phyloP scores from a whole-genome alignment of 2,329 filamentous ascomycete species.

The Penicillium palitans region DNA sequence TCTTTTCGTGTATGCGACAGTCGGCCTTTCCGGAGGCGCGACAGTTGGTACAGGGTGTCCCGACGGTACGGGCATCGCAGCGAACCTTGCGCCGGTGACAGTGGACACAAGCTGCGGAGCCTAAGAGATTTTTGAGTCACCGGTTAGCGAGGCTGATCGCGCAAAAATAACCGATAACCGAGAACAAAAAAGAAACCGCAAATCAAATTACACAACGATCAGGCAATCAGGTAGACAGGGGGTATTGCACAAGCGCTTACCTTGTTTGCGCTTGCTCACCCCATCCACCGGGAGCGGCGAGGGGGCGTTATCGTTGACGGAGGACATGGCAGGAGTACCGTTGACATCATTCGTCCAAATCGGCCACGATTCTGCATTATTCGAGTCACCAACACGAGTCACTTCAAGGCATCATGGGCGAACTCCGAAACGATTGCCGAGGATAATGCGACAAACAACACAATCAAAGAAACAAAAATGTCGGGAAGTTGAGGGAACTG shows the following conservation, averaged over 20 bases:
- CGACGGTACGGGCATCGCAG: constrained; percentile 52
- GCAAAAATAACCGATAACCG: not conserved
- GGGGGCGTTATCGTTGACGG: constrained; percentile 36
- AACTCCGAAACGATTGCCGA: constrained; percentile 18
- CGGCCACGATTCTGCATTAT: constrained; percentile 27
- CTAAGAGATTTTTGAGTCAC: constrained; percentile 26
- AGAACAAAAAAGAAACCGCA: not conserved
- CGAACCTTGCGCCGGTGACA: constrained; percentile 55
- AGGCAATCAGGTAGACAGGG: not conserved
- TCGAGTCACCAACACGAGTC: constrained; percentile 9
- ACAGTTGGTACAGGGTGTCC: constrained; percentile 53
- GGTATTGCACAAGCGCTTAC: constrained; percentile 24
- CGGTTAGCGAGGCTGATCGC: constrained; percentile 8
- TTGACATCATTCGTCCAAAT: constrained; percentile 28
- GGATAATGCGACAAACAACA: constrained; percentile 18
- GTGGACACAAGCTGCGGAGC: constrained; percentile 49
- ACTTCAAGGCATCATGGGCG: constrained; percentile 24
- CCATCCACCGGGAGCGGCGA: constrained; percentile 35
- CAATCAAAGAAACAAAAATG: constrained; percentile 25
- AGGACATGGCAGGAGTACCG: constrained; percentile 39
- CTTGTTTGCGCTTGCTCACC: constrained; percentile 43
- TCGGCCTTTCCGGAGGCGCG: constrained; percentile 43
- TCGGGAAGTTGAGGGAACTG: constrained; percentile 27
- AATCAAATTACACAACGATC: not conserved
- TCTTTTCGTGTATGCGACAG: constrained; percentile 54